Evolutionary conservation across 345 rosid genomes (phyloP), one percentile per base, ranked within the genome.

Genomic region (Viola odorata): DNA sequence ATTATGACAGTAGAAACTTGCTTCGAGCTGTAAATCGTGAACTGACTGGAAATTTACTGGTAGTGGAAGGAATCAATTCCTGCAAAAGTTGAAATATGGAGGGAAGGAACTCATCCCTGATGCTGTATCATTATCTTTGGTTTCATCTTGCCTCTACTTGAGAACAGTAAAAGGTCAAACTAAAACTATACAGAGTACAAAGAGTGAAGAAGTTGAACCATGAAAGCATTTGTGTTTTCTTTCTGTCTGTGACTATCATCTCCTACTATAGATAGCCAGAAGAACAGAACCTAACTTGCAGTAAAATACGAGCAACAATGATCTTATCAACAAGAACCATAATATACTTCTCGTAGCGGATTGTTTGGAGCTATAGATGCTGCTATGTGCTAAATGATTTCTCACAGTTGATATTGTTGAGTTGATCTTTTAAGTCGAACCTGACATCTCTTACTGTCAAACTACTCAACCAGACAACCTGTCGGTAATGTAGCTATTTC

Each of bases 61-160:
- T 11, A 53, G 53, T 7, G 23, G 53, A 8, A 9, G 17, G 16
- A 50, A 3, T 13, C 51, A 48, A 16, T 5, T n/a, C 52, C 23
- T 49, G n/a, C 0, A 49, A 50, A 7, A 7, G 38, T 55, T 37
- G 3, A 41, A n/a, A 15, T 41, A 1, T 8, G 6, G 50, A 37
- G 15, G 2, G 6, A 38, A n/a, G 45, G 6, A 42, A 45, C 44
- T 12, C 49, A 38, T 42, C 1, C 39, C 13, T 14, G 41, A 36
- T 13, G 57, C 60, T 37, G 53, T 17, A 54, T 38, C 58, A 67
- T 63, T 59, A 65, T 58, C 38, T 49, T 42, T 32, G 54, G 58
- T 32, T 37, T 23, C 59, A 42, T 64, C 50, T 42, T 73, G 66
- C 41, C 60, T 42, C 69, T 64, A 14, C 41, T 14, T 4, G 50